phyloP scores from a whole-genome alignment of 805 yeast species.

The Komagataella kurtzmanii region DNA sequence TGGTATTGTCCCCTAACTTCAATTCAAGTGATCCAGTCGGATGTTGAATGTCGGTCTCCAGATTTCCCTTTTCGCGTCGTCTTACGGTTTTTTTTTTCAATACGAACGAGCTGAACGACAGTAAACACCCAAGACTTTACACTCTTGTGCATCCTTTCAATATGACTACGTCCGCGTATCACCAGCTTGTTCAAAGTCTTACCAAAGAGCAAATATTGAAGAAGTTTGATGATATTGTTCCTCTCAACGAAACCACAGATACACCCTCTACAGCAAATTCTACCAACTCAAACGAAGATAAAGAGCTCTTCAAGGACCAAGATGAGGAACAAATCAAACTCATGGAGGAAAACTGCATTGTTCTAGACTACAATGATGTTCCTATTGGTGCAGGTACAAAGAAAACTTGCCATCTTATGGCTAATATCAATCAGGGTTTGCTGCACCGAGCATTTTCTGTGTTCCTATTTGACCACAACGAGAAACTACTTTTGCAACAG shows the following conservation, averaged over 20 bases:
- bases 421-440: constrained; percentile 72
- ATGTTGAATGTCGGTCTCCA: neutral
- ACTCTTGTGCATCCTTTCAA: constrained; percentile 1
- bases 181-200: constrained; percentile 39
- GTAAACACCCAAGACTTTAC: neutral
- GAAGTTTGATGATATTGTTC: constrained; percentile 56
- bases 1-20: too few species aligned
- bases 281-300: constrained; percentile 15
- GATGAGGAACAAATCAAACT: constrained; percentile 88
- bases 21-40: too few species aligned
- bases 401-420: constrained; percentile 80
- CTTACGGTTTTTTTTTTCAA: neutral
- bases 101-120: neutral
- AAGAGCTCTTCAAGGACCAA: constrained; percentile 60
- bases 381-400: constrained; percentile 93
- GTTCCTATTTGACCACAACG: constrained; percentile 73
- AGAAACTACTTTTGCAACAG: constrained; percentile 77
- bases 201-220: constrained; percentile 33
- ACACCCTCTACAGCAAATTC: constrained; percentile 30
- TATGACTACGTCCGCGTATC: constrained; percentile 16
- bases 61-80: neutral
- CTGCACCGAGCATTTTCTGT: constrained; percentile 94
- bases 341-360: constrained; percentile 96
- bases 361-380: constrained; percentile 72
- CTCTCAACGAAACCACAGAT: constrained; percentile 47